Conservation (phyloP, 805 yeast genomes). For the Lipomyces sp. region DNA sequence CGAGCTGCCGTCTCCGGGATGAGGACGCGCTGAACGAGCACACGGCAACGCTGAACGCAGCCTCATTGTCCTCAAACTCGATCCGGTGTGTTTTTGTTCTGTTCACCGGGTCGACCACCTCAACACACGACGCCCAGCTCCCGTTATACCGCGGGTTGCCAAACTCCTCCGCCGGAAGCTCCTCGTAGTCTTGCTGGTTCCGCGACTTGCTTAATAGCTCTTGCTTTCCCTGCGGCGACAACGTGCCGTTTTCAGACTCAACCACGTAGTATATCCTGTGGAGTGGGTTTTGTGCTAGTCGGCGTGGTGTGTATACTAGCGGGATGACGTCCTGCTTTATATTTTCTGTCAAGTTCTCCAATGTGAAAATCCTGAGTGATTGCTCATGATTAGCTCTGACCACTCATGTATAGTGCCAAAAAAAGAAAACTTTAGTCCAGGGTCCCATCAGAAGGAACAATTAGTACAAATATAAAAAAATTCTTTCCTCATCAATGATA, state of each 20-base stretch:
- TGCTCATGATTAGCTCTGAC: too few relatives aligned
- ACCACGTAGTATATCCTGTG: constrained; percentile 40
- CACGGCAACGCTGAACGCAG: constrained; percentile 43
- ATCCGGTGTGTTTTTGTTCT: constrained; percentile 43
- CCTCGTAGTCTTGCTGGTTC: constrained; percentile 37
- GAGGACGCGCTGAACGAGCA: constrained; percentile 34
- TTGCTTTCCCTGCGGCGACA: constrained; percentile 23
- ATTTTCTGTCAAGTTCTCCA: constrained; percentile 28
- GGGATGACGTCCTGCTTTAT: constrained; percentile 42
- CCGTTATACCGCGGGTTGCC: constrained; percentile 40
- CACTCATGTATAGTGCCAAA: too few relatives aligned
- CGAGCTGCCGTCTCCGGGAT: constrained; percentile 7
- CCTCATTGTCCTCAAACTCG: constrained; percentile 46
- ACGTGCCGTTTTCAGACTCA: constrained; percentile 46
- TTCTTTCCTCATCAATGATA: constrained; percentile 14
- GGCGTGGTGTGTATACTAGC: constrained; percentile 52
- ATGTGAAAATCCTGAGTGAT: constrained; percentile 27
- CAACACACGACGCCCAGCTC: constrained; percentile 54
- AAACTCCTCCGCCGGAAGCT: constrained; percentile 44
- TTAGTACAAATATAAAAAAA: constrained; percentile 9
- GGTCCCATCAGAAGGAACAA: constrained; percentile 28
- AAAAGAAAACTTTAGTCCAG: too few relatives aligned
- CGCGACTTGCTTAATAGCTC: constrained; percentile 4
- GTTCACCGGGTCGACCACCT: constrained; percentile 44
- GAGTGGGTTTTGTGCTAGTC: constrained; percentile 36